Evolutionary conservation across 2,329 filamentous ascomycete genomes (phyloP), one percentile per base, ranked within the genome.

Genomic region (Fusarium dlaminii): DNA sequence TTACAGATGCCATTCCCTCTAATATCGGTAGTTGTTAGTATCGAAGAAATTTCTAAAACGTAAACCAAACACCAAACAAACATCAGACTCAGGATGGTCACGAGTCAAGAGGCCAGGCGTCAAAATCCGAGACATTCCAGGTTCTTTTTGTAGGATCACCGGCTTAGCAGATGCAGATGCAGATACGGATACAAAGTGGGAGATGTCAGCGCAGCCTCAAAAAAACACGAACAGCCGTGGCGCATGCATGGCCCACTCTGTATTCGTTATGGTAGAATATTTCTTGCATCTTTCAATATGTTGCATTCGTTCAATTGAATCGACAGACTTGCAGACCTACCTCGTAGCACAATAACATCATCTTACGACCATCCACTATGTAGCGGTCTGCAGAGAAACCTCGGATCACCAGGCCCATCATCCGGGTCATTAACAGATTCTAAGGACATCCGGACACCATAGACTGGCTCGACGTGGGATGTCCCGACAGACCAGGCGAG

Each of bases 371-470:
- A 34, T 36, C 30, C n/a, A 48, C 59, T 59, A 66, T 66, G 57
- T 45, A 68, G 71, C 71, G 71, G 71, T 72, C 71, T 74, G 71
- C 46, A 65, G 63, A 68, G 63, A 37, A 68, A 74, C 63, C 45
- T 74, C 63, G 71, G 66, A 45, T 70, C 46, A 36, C 59, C 43
- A 56, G 71, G 59, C 55, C 58, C 63, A 66, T 74, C 42, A 36
- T 68, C 62, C 59, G 55, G 45, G 58, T 60, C 55, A 68, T 65
- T 54, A 62, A 55, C 32, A 55, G 62, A 55, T 73, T 55, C 29
- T 62, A 45, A 51, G 63, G 64, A 58, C 37, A 39, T 30, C 29
- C 29, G 29, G 20, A 36, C 17, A 51, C 56, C 22, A 51, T 29
- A 72, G 42, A 55, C 30, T 56, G 52, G 56, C 63, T 66, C 57